Base-by-base conservation (phyloP, 2,329 filamentous ascomycete genomes). In the Ciborinia camelliae region DNA sequence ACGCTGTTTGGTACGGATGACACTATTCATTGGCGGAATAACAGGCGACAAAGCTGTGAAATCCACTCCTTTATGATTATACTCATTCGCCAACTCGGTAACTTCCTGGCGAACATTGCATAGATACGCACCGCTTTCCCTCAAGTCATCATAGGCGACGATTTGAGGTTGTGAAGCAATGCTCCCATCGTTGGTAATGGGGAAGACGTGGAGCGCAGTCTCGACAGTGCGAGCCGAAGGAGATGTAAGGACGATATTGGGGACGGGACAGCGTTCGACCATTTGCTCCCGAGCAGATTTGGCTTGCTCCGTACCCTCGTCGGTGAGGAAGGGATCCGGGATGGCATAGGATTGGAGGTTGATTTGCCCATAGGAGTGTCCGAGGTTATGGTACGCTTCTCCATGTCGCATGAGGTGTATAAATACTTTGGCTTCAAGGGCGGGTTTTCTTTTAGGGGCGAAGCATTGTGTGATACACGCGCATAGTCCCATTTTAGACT, bases 371-470 rank as follows among this genome's bases (percentile, higher is more conserved):
- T n/a, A 1, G 5, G 6, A 1, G 15, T 62, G 50, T 26, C 50
- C 60, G 1, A 62, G 10, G 15, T 62, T 62, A 15, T 62, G 60
- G 28, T 62, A 55, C 14, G 51, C 60, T 5, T 62, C 50, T 9
- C 60, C 60, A 45, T 62, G 60, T 14, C 60, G 60, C 18, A 62
- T 45, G 7, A 62, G 39, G 7, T 62, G 60, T 2, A 62, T 23
- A n/a, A 57, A 37, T 2, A 37, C 8, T 10, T 20, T 57, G 23
- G 51, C 3, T 47, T 59, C n/a, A 5, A 2, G n/a, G 2, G 12
- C 15, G 8, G n/a, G 12, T 35, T n/a, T 4, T 26, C 8, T 8
- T 14, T 37, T 7, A 14, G n/a, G 30, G 5, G 4, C 8, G 6
- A 59, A 20, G 30, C 26, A 37, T 3, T 26, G 28, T 18, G 35